A percentile compares a stretch with the other conserved stretches of the same genome.
Conservation (phyloP, 768 basidiomycete genomes). For the Multifurca ochricompacta region DNA sequence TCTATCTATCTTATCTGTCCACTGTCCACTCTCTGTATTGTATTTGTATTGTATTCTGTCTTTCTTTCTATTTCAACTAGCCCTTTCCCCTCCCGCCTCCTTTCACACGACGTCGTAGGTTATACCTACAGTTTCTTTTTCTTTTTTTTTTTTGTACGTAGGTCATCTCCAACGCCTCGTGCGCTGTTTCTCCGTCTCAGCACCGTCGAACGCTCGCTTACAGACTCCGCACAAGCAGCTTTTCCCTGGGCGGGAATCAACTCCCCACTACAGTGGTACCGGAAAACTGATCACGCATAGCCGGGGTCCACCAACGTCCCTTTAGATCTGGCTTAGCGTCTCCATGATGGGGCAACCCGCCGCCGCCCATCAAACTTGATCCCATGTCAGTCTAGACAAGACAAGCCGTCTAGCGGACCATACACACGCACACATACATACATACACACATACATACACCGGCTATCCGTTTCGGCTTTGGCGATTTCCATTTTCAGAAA, state of each 20-base stretch:
- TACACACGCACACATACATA: no score
- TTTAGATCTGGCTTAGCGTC: neutral
- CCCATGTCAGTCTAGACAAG: no score
- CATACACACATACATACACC: no score
- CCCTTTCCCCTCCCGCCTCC: neutral
- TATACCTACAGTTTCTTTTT: neutral
- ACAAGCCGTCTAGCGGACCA: no score
- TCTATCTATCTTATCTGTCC: neutral
- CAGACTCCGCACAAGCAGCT: neutral
- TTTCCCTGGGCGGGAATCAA: neutral
- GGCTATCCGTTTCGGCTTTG: no score
- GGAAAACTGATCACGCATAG: neutral
- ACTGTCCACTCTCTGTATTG: neutral
- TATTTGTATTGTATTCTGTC: no score
- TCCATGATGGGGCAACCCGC: neutral
- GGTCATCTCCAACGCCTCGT: neutral
- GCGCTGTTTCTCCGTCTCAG: neutral
- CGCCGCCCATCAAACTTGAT: no score
- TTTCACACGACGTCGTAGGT: neutral
- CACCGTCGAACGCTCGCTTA: neutral
- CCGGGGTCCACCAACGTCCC: neutral
- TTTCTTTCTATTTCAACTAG: neutral
- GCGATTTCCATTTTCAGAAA: no score
- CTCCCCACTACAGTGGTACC: neutral
- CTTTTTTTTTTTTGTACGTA: neutral